Percentiles rank a stretch among this genome's conserved stretches.
Evolutionary conservation across 164 flowering plant genomes (phyloP).

Genomic region (Santalum album): DNA sequence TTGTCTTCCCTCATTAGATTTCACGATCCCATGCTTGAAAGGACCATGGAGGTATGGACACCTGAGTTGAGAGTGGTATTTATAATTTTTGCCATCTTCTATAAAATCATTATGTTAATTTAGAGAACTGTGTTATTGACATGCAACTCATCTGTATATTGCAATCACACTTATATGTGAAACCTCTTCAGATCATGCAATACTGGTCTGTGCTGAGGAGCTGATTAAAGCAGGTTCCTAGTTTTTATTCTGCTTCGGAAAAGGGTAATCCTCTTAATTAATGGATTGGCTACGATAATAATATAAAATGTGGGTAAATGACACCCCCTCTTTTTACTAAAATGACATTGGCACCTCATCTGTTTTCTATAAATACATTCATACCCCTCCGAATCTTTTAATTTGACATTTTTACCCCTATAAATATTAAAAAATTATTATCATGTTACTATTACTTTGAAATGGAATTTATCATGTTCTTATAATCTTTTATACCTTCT

Average conservation of each 20-base stretch:
- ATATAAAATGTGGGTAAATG: too few species aligned
- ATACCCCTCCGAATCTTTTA: too few species aligned
- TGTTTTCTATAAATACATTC: too few species aligned
- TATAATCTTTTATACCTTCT: too few species aligned
- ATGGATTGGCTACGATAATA: not conserved
- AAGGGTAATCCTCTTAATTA: not conserved
- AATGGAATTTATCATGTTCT: too few species aligned
- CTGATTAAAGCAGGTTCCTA: not conserved
- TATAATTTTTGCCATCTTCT: not conserved
- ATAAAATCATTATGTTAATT: not conserved
- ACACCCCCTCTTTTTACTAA: too few species aligned
- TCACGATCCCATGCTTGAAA: constrained; percentile 66
- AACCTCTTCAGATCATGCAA: not conserved
- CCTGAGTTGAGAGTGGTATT: not conserved
- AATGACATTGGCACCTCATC: too few species aligned
- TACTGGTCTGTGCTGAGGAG: not conserved
- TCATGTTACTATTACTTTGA: too few species aligned
- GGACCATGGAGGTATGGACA: constrained; percentile 70
- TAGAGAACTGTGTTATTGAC: not conserved
- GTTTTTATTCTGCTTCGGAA: too few species aligned
- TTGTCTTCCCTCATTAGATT: constrained; percentile 29
- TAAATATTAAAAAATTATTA: too few species aligned
- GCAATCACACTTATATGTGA: not conserved
- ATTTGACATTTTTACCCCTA: too few species aligned
- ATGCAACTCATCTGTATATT: not conserved